Conservation (phyloP, 2,329 filamentous ascomycete genomes). For the Hypoxylon sp. region DNA sequence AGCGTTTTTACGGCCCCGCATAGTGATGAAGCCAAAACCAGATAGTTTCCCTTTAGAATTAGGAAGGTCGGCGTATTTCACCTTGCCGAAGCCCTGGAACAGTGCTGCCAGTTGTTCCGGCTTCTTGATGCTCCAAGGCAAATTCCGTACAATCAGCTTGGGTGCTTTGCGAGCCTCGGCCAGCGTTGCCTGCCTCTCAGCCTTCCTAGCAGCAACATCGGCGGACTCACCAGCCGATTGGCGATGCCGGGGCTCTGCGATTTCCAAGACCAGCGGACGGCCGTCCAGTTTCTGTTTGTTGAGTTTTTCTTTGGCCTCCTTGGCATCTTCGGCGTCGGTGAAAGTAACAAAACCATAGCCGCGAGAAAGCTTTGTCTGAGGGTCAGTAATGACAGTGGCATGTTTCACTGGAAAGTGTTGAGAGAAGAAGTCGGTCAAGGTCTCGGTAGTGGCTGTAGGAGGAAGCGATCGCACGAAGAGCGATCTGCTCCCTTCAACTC, state of each 20-base stretch:
- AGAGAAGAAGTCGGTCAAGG: constrained; percentile 89
- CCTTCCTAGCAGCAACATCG: constrained; percentile 67
- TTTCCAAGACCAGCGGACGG: constrained; percentile 84
- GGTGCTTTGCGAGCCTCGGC: constrained; percentile 72
- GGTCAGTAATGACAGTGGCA: constrained; percentile 90
- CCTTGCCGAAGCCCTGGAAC: constrained; percentile 90
- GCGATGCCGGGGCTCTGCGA: constrained; percentile 87
- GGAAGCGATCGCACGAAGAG: constrained; percentile 94
- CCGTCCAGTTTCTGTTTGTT: constrained; percentile 83
- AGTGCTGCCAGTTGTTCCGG: constrained; percentile 82
- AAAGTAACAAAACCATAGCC: constrained; percentile 98
- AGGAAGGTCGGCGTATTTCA: constrained; percentile 88
- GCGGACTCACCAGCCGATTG: constrained; percentile 45
- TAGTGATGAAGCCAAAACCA: constrained; percentile 92
- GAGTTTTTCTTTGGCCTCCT: constrained; percentile 82
- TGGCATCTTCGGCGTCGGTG: constrained; percentile 90
- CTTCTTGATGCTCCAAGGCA: constrained; percentile 95
- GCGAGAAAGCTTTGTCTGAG: constrained; percentile 85
- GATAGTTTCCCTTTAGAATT: constrained; percentile 80
- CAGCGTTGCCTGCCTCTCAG: constrained; percentile 70
- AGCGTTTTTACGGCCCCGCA: constrained; percentile 90
- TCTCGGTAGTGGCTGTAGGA: constrained; percentile 80
- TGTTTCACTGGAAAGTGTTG: constrained; percentile 96
- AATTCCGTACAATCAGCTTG: constrained; percentile 89
- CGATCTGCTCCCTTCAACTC: constrained; percentile 73